phyloP scores from a whole-genome alignment of 805 yeast species.

The Candida jianshihensis region DNA sequence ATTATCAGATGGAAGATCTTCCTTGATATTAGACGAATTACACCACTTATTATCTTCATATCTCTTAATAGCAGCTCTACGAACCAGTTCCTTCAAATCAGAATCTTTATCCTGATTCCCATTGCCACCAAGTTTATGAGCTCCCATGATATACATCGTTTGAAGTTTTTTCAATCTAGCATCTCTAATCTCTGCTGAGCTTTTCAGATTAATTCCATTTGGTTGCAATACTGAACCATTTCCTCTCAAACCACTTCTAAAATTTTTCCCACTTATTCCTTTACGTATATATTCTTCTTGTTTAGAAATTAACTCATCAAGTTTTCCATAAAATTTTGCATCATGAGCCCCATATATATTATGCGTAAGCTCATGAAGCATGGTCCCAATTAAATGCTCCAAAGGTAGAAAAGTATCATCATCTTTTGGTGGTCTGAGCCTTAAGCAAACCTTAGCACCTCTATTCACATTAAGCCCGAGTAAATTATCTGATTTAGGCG shows the following conservation, averaged over 20 bases:
- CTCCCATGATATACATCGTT: constrained; percentile 15
- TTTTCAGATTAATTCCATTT: constrained; percentile 33
- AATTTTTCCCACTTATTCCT: constrained; percentile 17
- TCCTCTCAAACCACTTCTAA: constrained; percentile 6
- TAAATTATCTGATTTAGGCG: constrained; percentile 56
- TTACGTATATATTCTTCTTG: constrained; percentile 34
- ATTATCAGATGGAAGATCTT: constrained; percentile 33
- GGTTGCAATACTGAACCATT: constrained; percentile 14
- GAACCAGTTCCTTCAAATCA: constrained; percentile 36
- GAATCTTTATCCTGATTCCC: constrained; percentile 6
- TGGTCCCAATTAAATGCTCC: constrained; percentile 66
- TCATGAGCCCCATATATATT: constrained; percentile 79
- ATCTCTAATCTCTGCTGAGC: constrained; percentile 23
- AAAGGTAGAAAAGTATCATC: constrained; percentile 50
- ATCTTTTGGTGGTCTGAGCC: constrained; percentile 58
- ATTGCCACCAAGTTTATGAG: constrained; percentile 8
- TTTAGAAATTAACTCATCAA: constrained; percentile 46
- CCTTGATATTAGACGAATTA: constrained; percentile 21
- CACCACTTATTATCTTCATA: constrained; percentile 47
- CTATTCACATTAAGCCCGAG: constrained; percentile 78
- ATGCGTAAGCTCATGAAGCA: constrained; percentile 86
- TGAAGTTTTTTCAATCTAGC: constrained; percentile 36
- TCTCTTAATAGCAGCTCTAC: constrained; percentile 61
- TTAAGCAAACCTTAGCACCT: constrained; percentile 65
- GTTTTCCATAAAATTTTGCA: constrained; percentile 51